These are phyloP conservation scores for Cunninghamia lanceolata DNA, from an alignment of 75 land plant genomes.

Conservation along the genomic window DNA sequence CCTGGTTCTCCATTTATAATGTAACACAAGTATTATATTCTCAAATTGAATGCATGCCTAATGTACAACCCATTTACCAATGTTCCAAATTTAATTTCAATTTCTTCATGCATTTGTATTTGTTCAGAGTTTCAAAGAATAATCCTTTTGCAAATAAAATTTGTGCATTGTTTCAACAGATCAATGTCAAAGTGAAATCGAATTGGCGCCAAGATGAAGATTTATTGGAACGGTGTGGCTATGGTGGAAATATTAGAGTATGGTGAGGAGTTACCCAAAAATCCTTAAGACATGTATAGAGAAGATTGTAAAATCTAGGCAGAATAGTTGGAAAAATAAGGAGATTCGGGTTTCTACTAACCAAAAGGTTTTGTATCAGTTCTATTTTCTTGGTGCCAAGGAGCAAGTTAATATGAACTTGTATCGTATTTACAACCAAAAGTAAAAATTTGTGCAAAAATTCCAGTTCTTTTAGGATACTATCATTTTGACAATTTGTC, in stretches of 20 bases:
- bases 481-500: not conserved
- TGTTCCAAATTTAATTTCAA: not conserved
- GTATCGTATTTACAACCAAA: not conserved
- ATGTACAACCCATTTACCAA: not conserved
- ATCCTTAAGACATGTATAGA: not conserved
- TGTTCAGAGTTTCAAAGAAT: not conserved
- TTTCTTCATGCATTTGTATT: not conserved
- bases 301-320: not conserved
- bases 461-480: not conserved
- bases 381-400: not conserved
- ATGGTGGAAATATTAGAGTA: constrained; percentile 62
- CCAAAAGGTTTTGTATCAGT: not conserved
- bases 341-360: not conserved
- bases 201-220: constrained; percentile 92
- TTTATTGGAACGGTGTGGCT: constrained; percentile 79
- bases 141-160: not conserved
- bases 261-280: constrained; percentile 7
- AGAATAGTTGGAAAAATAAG: not conserved
- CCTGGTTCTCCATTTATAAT: not conserved
- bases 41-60: not conserved
- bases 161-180: constrained; percentile 31
- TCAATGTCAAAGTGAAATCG: constrained; percentile 87
- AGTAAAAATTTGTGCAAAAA: not conserved
- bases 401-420: not conserved
- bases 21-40: not conserved